These are phyloP conservation scores for Paraconiothyrium brasiliense DNA, from an alignment of 2,329 filamentous ascomycete genomes.

Conservation along the genomic window DNA sequence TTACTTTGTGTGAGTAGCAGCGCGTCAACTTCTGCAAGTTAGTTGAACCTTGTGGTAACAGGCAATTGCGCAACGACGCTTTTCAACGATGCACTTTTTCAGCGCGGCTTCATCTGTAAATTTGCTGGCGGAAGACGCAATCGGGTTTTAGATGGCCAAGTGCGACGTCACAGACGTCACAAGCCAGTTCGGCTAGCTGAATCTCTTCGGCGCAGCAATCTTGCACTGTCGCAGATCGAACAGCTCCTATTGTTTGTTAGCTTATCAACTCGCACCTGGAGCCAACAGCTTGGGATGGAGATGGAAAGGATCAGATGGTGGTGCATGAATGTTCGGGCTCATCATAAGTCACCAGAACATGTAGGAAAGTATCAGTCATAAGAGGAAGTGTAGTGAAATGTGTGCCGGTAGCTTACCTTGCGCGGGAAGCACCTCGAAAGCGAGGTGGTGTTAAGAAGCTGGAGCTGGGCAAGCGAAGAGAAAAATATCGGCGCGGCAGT, in stretches of 20 bases:
- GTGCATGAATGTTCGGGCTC: conserved; percentile 69
- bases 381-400: conserved; percentile 25
- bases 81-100: not conserved
- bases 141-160: not conserved
- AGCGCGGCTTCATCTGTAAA: not conserved
- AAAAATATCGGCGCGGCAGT: conserved; percentile 21
- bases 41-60: not conserved
- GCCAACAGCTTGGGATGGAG: conserved; percentile 18
- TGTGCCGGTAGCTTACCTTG: conserved; percentile 35
- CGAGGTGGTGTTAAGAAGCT: conserved; percentile 29
- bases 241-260: conserved; percentile 32
- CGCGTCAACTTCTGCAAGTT: not conserved
- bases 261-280: conserved; percentile 13
- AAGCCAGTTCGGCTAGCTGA: not conserved
- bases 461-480: conserved; percentile 28
- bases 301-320: conserved; percentile 61
- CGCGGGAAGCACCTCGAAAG: conserved; percentile 21
- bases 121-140: not conserved
- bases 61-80: not conserved
- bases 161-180: too few species aligned
- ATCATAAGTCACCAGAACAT: conserved; percentile 65
- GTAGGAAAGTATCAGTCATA: conserved; percentile 65
- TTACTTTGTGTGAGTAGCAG: conserved; percentile 22
- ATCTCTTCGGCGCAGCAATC: not conserved
- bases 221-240: not conserved